Base-by-base conservation (phyloP, 75 land plant species). In the Sequoia sempervirens region DNA sequence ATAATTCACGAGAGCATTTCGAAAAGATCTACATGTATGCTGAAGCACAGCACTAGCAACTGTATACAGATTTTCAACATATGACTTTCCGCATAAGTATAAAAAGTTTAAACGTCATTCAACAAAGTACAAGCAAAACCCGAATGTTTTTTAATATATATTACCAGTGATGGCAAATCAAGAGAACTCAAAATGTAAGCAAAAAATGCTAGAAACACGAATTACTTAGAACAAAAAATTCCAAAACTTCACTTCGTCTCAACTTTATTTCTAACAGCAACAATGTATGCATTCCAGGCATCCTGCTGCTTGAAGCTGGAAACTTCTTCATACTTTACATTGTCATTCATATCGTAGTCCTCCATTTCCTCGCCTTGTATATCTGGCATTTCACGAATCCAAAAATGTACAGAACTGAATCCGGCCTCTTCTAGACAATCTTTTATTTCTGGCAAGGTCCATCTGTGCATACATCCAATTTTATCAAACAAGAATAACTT, bases 241-340 rank as follows among this genome's bases (percentile, higher is more conserved):
- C 32, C 17, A 10, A n/a, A 45, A 78, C 30, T 9, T 43, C 13
- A 41, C 9, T 13, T 78, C 14, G 3, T 20, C 30, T 78, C 14
- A 26, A 9, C 14, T 3, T 43, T 78, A 78, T 87, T 88, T 81
- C 85, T 86, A 85, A 92, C 96, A 79, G 80, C 97, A 38, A 95
- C 93, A 58, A 95, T 85, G 83, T 95, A 94, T 26, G 97, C 97
- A 85, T 95, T 95, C 97, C 97, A 95, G 13, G 97, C 90, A 88
- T 91, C 93, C 58, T 56, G 58, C 82, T 94, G 96, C 41, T 83
- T 88, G 79, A 92, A 94, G 46, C 84, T 84, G 18, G 84, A 52
- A 12, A 86, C 81, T 84, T 95, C 97, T 83, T 91, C 94, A 80
- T 92, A 95, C 47, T 95, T 94, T 38, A 85, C 84, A 74, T 92